Percentiles rank a stretch among this genome's conserved stretches.
These are phyloP conservation scores for Psilocybe cubensis DNA, from an alignment of 768 basidiomycete species.

Conservation along the genomic window DNA sequence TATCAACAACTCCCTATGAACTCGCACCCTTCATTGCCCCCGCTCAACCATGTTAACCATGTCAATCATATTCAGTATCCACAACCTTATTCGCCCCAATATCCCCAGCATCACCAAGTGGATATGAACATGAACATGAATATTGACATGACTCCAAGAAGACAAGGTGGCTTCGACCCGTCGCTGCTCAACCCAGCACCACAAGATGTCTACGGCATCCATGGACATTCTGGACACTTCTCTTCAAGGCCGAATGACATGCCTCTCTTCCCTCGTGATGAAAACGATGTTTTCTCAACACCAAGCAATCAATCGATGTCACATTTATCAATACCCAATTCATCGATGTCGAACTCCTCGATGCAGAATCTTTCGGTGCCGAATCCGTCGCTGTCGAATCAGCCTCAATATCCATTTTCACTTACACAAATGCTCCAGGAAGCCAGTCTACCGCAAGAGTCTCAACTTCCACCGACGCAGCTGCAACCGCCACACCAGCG, in stretches of 20 bases:
- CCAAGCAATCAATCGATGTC: slow-evolving; percentile 12
- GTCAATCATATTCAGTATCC: slow-evolving; percentile 8
- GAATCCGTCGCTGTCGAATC: too few relatives aligned
- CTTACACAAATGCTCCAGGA: slow-evolving; percentile 7
- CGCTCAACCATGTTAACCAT: too few relatives aligned
- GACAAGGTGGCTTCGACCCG: slow-evolving; percentile 50
- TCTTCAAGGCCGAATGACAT: slow-evolving; percentile 8
- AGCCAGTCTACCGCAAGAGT: slow-evolving; percentile 7
- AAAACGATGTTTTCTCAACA: too few relatives aligned
- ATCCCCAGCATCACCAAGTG: too few relatives aligned
- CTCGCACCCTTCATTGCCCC: slow-evolving; percentile 10
- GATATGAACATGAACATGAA: too few relatives aligned
- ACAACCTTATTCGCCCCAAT: too few relatives aligned
- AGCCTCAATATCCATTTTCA: background rate
- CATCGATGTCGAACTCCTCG: too few relatives aligned
- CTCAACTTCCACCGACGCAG: too few relatives aligned
- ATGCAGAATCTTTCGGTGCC: too few relatives aligned
- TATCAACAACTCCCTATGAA: slow-evolving; percentile 9
- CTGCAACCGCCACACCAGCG: slow-evolving; percentile 8
- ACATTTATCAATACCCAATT: too few relatives aligned
- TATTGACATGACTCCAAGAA: slow-evolving; percentile 38
- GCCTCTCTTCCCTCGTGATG: slow-evolving; percentile 14
- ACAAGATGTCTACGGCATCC: slow-evolving; percentile 34
- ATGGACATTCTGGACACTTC: too few relatives aligned
- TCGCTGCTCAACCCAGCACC: slow-evolving; percentile 56